Evolutionary conservation across 1,284 basidiomycete species (phyloP).

Genomic region (Afroboletus lepidellus): DNA sequence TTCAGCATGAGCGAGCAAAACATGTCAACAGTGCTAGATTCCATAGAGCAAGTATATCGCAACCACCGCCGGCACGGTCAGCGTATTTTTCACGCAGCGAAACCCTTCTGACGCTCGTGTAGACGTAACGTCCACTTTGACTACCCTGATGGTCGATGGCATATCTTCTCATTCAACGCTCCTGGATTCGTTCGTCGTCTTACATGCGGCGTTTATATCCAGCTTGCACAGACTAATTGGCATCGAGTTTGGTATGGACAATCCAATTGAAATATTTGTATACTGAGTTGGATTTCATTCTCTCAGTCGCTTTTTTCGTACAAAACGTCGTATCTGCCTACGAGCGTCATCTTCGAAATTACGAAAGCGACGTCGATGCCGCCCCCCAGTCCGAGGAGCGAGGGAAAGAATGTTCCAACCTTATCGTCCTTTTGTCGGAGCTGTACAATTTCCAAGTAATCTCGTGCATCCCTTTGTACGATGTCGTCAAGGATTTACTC

Average conservation of each 20-base stretch:
- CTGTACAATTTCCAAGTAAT: constrained; percentile 96
- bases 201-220: constrained; percentile 88
- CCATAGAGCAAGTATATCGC: constrained; percentile 79
- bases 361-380: constrained; percentile 18
- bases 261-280: background rate
- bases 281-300: background rate
- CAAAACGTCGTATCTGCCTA: constrained; percentile 69
- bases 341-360: constrained; percentile 52
- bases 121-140: constrained; percentile 85
- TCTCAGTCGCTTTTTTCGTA: constrained; percentile 73
- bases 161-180: constrained; percentile 82
- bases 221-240: constrained; percentile 85
- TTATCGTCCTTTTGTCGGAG: constrained; percentile 86
- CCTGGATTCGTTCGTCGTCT: constrained; percentile 88
- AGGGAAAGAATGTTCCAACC: constrained; percentile 88
- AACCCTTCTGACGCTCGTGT: constrained; percentile 7
- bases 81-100: constrained; percentile 14
- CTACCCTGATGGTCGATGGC: constrained; percentile 77
- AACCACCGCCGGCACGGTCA: constrained; percentile 79
- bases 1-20: constrained; percentile 88
- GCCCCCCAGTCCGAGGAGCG: constrained; percentile 30
- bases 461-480: constrained; percentile 86
- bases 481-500: constrained; percentile 82
- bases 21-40: constrained; percentile 75
- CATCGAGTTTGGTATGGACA: constrained; percentile 78